Base-by-base conservation (phyloP, 2,329 filamentous ascomycete species). In the Hymenoscyphus scutula region DNA sequence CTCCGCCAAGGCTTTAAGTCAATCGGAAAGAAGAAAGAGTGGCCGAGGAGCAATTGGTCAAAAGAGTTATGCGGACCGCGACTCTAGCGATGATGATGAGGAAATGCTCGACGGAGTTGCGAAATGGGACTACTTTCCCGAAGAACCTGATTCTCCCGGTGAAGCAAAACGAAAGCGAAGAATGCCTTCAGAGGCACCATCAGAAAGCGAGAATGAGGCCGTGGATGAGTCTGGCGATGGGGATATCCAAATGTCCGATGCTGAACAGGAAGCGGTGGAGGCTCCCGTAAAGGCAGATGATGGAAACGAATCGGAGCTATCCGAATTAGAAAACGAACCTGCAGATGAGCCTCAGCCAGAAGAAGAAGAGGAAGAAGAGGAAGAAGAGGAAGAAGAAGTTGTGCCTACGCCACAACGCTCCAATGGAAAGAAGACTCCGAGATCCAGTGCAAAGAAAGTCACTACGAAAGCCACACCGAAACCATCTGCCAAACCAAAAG, bases 41-140 rank as follows among this genome's bases (percentile, higher is more conserved):
- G 74, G 74, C 19, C 69, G 76, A 64, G 75, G 66, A 71, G 76
- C 65, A 68, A 80, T 68, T 74, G 74, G 63, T 23, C 69, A 64
- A n/a, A 74, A 73, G 62, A 71, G 62, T 11, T 77, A 77, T 63
- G 70, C 67, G 15, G 76, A 77, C 61, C 67, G 73, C 38, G 76
- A 77, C 59, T 77, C 77, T 56, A 78, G 73, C 45, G 79, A 76
- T 48, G 78, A 76, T 55, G 75, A 75, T 37, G 71, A 75, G 62
- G 76, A 76, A 61, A 76, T 76, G 74, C 67, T 69, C 64, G 67
- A 73, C 37, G 74, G 74, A 3, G 74, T 76, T 32, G 67, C 71
- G 11, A 67, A 71, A 51, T 75, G 71, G 67, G 69, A 70, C 34
- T 74, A 77, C 75, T 53, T 53, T 23, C 23, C 25, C 13, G 41